These are phyloP conservation scores for Pichia rugopelliculosa DNA, from an alignment of 805 yeast species.

Conservation along the genomic window DNA sequence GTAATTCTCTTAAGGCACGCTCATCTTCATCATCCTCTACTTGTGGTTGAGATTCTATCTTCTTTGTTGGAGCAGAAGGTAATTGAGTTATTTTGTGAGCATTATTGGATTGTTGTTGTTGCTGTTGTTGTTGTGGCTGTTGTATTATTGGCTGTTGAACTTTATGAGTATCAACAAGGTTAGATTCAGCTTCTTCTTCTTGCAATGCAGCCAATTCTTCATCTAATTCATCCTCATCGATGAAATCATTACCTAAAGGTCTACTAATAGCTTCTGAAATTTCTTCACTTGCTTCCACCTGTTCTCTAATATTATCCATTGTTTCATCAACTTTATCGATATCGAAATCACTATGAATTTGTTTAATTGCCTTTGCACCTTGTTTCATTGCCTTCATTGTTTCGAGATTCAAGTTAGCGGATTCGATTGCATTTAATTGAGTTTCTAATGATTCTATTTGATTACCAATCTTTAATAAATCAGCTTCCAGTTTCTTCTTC, in stretches of 20 bases:
- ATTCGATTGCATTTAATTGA: conserved; percentile 84
- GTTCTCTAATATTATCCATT: conserved; percentile 97
- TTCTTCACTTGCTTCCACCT: conserved; percentile 90
- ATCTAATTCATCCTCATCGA: conserved; percentile 89
- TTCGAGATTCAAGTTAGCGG: conserved; percentile 92
- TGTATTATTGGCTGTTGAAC: conserved; percentile 2
- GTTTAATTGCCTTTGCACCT: conserved; percentile 95
- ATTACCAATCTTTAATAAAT: conserved; percentile 71
- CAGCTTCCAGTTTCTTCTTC: conserved; percentile 74
- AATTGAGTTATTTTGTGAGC: conserved; percentile 21
- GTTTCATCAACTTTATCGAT: conserved; percentile 96
- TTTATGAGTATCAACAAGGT: conserved; percentile 10
- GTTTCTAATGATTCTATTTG: conserved; percentile 88
- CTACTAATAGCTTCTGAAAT: conserved; percentile 93
- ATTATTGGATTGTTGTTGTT: conserved; percentile 6
- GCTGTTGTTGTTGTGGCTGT: conserved; percentile 9
- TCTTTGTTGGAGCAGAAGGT: conserved; percentile 41
- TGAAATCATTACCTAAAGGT: conserved; percentile 74
- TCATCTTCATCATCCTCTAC: conserved; percentile 76
- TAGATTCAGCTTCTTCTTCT: conserved; percentile 61
- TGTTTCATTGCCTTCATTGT: conserved; percentile 99
- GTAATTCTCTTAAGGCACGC: conserved; percentile 69
- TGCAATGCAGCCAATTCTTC: conserved; percentile 85
- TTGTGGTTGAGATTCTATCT: conserved; percentile 46
- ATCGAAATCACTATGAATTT: conserved; percentile 89